Base-by-base conservation (phyloP, 2,329 filamentous ascomycete species). In the Aureobasidium sp. region DNA sequence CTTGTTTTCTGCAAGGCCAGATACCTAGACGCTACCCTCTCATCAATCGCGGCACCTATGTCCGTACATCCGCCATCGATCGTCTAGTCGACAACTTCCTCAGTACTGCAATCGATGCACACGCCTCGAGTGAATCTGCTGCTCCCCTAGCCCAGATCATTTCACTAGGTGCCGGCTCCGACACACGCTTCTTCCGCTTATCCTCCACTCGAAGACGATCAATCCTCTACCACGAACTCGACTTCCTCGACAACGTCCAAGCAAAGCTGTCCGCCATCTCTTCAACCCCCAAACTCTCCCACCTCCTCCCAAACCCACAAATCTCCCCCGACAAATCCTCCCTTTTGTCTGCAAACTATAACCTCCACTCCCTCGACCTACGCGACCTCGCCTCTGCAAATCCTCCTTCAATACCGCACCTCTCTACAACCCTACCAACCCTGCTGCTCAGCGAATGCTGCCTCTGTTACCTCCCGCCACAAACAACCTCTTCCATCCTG, bases 21-120 rank as follows among this genome's bases (percentile, higher is more conserved):
- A 69, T 79, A 1, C 77, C 84, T 13, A 82, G 89, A 66, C 82
- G 93, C 62, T 81, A 95, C 65, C 94, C 94, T 57, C 90, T 99
- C 64, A 96, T 99, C 70, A 97, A 99, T 71, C 81, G 93, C 84
- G 93, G 93, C 58, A 97, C 93, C n/a, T 97, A 97, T 70, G 88
- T 92, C 27, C 86, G 94, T 64, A 97, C 92, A 9, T 84, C 82
- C 5, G 90, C 89, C 29, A 86, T 99, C 65, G 91, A 99, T 74
- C 78, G 75, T 13, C 83, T 99, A 0, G 84, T 97, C 44, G 73
- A 83, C 57, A 79, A 78, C 8, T 97, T 97, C 69, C 78, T 97
- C 13, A 72, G 76, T 3, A 64, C 70, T 45, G n/a, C 70, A 53
- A 66, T 69, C 30, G 59, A 68, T 2, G 21, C 21, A 39, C 8